Conservation (phyloP, 176 grass and related monocot genomes). For the Secale cereale region DNA sequence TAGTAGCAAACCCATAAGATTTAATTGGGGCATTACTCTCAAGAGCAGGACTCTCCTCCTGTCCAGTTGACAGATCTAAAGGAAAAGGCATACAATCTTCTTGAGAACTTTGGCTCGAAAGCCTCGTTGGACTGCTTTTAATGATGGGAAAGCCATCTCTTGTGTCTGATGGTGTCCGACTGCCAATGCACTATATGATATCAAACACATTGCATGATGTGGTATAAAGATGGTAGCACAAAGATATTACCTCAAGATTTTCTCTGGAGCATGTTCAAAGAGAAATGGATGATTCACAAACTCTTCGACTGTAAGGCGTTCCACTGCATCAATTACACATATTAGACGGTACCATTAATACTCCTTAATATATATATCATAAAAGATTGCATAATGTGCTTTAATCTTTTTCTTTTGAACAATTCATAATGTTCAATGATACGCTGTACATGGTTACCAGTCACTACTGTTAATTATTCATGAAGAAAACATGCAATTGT, state of each 20-base stretch:
- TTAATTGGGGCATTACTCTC: constrained; percentile 38
- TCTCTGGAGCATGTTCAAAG: constrained; percentile 45
- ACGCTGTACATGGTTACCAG: background rate
- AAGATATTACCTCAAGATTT: constrained; percentile 47
- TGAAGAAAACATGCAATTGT: background rate
- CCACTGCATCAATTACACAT: constrained; percentile 64
- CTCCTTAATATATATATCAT: background rate
- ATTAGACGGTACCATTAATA: constrained; percentile 11
- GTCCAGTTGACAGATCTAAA: constrained; percentile 66
- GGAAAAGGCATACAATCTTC: constrained; percentile 91
- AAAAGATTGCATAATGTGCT: background rate
- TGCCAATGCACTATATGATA: constrained; percentile 30
- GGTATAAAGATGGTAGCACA: background rate
- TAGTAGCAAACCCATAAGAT: constrained; percentile 44
- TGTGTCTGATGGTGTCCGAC: constrained; percentile 43
- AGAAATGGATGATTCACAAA: constrained; percentile 97
- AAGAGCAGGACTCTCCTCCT: constrained; percentile 49
- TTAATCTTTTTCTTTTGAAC: constrained; percentile 6
- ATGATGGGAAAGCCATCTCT: constrained; percentile 48
- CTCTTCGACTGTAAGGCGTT: constrained; percentile 92
- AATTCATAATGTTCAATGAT: background rate
- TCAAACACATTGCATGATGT: constrained; percentile 21
- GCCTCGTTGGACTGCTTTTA: constrained; percentile 50
- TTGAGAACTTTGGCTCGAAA: constrained; percentile 64
- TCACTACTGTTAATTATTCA: background rate